Conservation (phyloP, 129 eudicot genomes). For the Smallanthus sonchifolius region DNA sequence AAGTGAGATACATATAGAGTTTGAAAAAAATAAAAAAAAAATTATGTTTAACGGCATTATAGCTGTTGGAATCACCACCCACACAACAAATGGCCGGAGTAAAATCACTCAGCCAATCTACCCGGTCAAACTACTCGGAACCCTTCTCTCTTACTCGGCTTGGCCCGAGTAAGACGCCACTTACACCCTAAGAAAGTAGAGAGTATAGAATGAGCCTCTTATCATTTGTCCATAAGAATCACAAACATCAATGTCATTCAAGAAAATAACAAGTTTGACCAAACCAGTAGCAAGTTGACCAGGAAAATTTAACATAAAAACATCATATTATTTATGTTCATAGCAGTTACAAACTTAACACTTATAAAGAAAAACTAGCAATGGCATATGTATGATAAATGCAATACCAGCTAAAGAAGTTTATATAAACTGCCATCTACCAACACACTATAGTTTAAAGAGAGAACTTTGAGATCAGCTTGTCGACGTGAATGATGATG, state of each 20-base stretch:
- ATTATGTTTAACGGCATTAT: too few species aligned
- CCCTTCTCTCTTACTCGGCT: too few species aligned
- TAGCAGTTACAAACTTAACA: conserved; percentile 10
- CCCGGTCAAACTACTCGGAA: too few species aligned
- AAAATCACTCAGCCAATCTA: too few species aligned
- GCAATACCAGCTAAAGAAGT: not conserved
- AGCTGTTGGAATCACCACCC: too few species aligned
- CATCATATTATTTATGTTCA: conserved; percentile 12
- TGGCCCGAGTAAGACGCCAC: not conserved
- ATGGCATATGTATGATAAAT: conserved; percentile 5
- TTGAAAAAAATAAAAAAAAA: too few species aligned
- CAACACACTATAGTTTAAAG: conserved; percentile 22
- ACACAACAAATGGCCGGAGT: too few species aligned
- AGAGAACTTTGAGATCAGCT: conserved; percentile 66
- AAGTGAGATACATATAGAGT: too few species aligned
- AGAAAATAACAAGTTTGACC: too few species aligned
- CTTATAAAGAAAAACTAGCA: not conserved
- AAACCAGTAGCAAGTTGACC: not conserved
- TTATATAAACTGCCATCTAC: conserved; percentile 23
- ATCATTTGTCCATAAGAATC: not conserved
- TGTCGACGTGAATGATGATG: conserved; percentile 81
- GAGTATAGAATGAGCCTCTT: not conserved
- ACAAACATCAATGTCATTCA: not conserved
- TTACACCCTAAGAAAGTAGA: not conserved
- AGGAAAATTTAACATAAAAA: not conserved